A percentile compares a stretch with the other conserved stretches of the same genome.
Evolutionary conservation across 371 early-diverging fungal genomes (phyloP).

Genomic region (Mortierella sp.): DNA sequence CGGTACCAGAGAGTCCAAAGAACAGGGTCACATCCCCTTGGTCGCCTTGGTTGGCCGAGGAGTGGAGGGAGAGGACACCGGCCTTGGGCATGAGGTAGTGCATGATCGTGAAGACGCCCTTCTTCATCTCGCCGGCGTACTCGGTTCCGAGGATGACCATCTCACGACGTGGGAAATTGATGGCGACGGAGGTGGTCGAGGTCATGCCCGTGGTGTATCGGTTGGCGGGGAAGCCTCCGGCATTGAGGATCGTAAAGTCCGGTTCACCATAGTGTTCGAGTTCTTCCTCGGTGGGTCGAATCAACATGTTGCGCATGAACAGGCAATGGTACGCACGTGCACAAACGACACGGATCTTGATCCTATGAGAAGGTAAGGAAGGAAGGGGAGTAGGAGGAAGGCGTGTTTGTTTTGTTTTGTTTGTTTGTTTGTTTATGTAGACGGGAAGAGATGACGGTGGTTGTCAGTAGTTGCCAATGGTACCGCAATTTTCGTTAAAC

Average conservation of each 20-base stretch:
- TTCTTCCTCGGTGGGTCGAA: conserved; percentile 93
- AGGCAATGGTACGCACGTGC: conserved; percentile 96
- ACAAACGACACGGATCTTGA: conserved; percentile 94
- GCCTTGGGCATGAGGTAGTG: conserved; percentile 98
- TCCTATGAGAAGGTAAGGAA: conserved; percentile 41
- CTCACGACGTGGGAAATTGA: conserved; percentile 86
- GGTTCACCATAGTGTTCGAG: conserved; percentile 91
- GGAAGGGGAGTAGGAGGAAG: too few species aligned
- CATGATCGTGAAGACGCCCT: conserved; percentile 98
- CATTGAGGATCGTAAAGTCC: conserved; percentile 97
- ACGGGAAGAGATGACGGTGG: too few species aligned
- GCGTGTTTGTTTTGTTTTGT: too few species aligned
- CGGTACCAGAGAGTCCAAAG: conserved; percentile 98
- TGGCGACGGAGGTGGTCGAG: conserved; percentile 89
- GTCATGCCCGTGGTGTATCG: conserved; percentile 97
- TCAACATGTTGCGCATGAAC: conserved; percentile 98
- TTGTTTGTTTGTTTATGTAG: too few species aligned
- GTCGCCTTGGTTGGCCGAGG: conserved; percentile 94
- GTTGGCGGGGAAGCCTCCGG: conserved; percentile 96
- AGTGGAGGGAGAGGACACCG: conserved; percentile 96
- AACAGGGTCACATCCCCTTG: conserved; percentile 95
- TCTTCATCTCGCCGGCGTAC: conserved; percentile 99
- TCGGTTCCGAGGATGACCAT: conserved; percentile 96
- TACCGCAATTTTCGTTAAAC: too few species aligned
- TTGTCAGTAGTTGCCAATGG: too few species aligned